phyloP scores from a whole-genome alignment of 371 early-diverging fungal genomes.

The Entomophthora muscae region DNA sequence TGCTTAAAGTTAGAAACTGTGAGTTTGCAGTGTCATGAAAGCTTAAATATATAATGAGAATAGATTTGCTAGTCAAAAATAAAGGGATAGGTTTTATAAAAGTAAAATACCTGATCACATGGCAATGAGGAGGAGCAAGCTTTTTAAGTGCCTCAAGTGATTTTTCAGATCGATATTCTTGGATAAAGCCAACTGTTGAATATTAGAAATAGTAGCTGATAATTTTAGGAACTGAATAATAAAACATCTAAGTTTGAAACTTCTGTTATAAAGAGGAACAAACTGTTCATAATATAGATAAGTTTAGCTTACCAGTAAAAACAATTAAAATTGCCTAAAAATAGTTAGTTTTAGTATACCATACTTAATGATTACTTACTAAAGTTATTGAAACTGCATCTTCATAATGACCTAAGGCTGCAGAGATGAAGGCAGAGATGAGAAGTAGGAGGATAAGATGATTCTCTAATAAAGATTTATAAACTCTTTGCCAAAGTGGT shows the following conservation, averaged over 20 bases:
- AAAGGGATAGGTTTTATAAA: no score
- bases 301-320: constrained; percentile 41
- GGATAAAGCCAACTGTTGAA: constrained; percentile 74
- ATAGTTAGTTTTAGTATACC: constrained; percentile 4
- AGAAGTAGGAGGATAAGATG: constrained; percentile 76
- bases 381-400: constrained; percentile 88
- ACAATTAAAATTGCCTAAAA: constrained; percentile 68
- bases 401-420: constrained; percentile 72
- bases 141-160: constrained; percentile 70
- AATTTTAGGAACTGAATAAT: no score
- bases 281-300: neutral
- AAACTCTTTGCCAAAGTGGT: neutral
- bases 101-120: constrained; percentile 41
- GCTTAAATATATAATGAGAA: no score
- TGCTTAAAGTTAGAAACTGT: no score
- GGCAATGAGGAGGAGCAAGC: constrained; percentile 70
- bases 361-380: constrained; percentile 24
- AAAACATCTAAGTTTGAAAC: neutral
- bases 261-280: neutral
- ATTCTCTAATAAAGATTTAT: constrained; percentile 18
- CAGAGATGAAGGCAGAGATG: constrained; percentile 67
- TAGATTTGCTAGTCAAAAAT: no score
- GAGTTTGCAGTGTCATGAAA: no score
- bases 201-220: neutral
- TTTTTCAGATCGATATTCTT: constrained; percentile 77